Conservation (phyloP, 345 rosid genomes). For the Populus alba region DNA sequence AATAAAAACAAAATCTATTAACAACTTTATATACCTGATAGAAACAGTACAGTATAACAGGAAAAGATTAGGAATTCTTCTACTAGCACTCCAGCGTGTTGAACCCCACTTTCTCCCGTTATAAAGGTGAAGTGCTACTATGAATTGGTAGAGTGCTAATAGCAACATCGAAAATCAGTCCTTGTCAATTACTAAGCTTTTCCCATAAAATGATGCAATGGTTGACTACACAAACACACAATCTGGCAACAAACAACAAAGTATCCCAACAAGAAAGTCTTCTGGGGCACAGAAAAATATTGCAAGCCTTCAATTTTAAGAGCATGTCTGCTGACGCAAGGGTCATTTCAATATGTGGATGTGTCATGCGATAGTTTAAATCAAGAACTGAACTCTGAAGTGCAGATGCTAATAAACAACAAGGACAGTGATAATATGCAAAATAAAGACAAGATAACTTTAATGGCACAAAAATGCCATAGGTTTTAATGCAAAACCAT, state of each 20-base stretch:
- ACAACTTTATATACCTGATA: background rate
- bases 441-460: no score
- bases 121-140: background rate
- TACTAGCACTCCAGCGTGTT: background rate
- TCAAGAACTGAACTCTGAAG: background rate
- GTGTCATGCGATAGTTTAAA: background rate
- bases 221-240: background rate
- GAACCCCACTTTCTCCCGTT: background rate
- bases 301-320: background rate
- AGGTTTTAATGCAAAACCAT: background rate
- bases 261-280: background rate
- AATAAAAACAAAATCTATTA: constrained; percentile 18
- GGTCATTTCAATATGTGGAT: background rate
- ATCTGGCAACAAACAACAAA: background rate
- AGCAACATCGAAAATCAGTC: background rate
- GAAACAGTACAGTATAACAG: background rate
- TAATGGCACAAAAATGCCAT: background rate
- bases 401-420: background rate
- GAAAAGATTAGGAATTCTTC: background rate
- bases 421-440: background rate
- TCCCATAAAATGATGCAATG: background rate
- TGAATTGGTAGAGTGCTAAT: background rate
- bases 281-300: background rate
- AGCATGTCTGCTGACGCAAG: background rate
- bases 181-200: background rate